Evolutionary conservation across 2,329 filamentous ascomycete species (phyloP), one percentile per base, ranked within the genome.

Genomic region (Hypoxylon sp.): DNA sequence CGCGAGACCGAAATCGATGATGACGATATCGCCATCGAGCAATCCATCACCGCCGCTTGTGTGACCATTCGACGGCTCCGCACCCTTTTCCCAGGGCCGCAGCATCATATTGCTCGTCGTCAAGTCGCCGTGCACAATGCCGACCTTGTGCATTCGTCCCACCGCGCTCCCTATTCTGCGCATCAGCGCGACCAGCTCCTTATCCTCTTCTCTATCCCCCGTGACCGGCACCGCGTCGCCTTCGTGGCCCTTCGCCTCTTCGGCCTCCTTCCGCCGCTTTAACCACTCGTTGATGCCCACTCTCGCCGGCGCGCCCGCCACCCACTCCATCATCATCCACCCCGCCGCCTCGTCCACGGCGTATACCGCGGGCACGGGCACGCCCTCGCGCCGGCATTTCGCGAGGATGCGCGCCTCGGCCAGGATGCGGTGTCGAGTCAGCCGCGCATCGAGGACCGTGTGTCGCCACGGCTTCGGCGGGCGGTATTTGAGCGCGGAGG

Each of bases 51-150:
- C 65, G 4, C 54, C 68, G 60, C 22, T 61, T 1, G 64, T 55
- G 32, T 70, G 40, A 9, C 62, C 60, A 4, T 62, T 62, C 16
- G 64, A 44, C 5, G 44, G 63, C 44, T n/a, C 71, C 68, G 40
- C 68, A 24, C 56, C 72, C 57, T 64, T 63, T 53, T 68, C 67
- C 68, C 70, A 74, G 12, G 83, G 82, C 64, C 87, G 78, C 70
- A 98, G 77, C 90, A 99, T 97, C 81, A 99, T 85, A 80, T 99
- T 99, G 80, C 94, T 97, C 68, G 94, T 99, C 65, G 96, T 99
- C 80, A 99, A 80, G 81, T 99, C 96, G 40, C 96, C 96, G 81
- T 99, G 96, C 63, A 97, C 89, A 59, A 98, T 87, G 14, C 95
- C 95, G n/a, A 89, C 85, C 57, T 85, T 86, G 82, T 99, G 96